Evolutionary conservation across 2,329 filamentous ascomycete species (phyloP), one percentile per base, ranked within the genome.

Genomic region (Fusarium buharicum): DNA sequence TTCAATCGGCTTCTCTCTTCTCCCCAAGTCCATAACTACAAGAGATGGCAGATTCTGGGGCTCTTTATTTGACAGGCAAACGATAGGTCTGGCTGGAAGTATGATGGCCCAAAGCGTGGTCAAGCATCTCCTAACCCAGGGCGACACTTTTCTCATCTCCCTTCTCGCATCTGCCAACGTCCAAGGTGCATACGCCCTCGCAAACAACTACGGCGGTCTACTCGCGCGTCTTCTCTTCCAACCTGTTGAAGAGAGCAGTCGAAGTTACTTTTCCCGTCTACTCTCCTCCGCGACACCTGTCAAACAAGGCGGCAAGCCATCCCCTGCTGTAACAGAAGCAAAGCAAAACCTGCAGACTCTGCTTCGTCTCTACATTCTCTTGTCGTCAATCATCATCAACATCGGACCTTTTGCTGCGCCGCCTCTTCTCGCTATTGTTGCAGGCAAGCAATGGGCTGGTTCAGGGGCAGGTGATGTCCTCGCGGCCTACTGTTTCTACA

Each of bases 121-220:
- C 70, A 99, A 99, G 76, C 94, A 98, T 74, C 74, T 98, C 48
- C 85, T 99, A 48, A 98, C 95, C 0, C 93, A 98, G 77, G 95
- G 94, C 57, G 95, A 99, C 77, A 92, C 93, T 2, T 86, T 98
- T 67, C 86, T 98, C 45, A 89, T 99, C 62, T 89, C 91, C 14
- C 78, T 88, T 12, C 82, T 98, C 54, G 89, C 93, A 7, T 87
- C 88, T 0, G 84, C 95, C 1, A 82, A 86, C 37, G 90, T 93
- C 5, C 95, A 98, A 78, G 95, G 95, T 13, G 88, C 92, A 31
- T 99, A 98, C 72, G 92, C 93, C 0, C 83, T 99, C 6, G 95
- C 94, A 48, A 93, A 93, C 69, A 99, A 98, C 76, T 99, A 95
- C 74, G 95, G 95, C 18, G 91, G 93, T 3, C 84, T 99, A 0